Evolutionary conservation across 805 yeast genomes (phyloP).

Genomic region (Hanseniaspora thailandica): DNA sequence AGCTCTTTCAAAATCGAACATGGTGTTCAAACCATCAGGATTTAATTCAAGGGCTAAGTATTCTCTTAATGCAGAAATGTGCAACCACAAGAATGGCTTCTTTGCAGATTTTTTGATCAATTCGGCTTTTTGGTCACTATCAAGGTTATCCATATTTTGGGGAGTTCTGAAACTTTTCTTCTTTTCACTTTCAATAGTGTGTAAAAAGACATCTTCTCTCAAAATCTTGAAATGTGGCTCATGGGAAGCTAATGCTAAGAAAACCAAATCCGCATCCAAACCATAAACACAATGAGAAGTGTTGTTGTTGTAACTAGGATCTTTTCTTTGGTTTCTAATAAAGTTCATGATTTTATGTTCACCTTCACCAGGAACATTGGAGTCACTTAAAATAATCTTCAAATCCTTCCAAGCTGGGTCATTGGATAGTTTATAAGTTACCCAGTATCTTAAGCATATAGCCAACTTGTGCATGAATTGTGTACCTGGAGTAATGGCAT

Average conservation of each 20-base stretch:
- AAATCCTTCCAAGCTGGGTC: slow-evolving; percentile 91
- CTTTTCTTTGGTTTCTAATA: slow-evolving; percentile 78
- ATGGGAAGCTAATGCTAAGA: slow-evolving; percentile 90
- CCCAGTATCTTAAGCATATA: slow-evolving; percentile 75
- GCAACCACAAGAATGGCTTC: slow-evolving; percentile 90
- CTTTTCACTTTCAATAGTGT: slow-evolving; percentile 35
- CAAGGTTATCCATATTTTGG: slow-evolving; percentile 32
- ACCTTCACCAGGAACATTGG: slow-evolving; percentile 98
- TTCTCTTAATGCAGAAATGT: slow-evolving; percentile 75
- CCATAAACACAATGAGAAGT: slow-evolving; percentile 96
- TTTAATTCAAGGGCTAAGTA: slow-evolving; percentile 72
- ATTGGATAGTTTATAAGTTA: slow-evolving; percentile 68
- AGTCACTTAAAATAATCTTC: slow-evolving; percentile 86
- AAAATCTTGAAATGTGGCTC: slow-evolving; percentile 92
- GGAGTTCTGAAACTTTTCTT: slow-evolving; percentile 20
- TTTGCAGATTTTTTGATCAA: slow-evolving; percentile 31
- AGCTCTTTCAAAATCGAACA: slow-evolving; percentile 85
- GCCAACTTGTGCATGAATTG: slow-evolving; percentile 93
- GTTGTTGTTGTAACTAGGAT: slow-evolving; percentile 79
- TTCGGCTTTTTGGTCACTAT: slow-evolving; percentile 42
- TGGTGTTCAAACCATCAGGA: slow-evolving; percentile 56
- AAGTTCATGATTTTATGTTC: slow-evolving; percentile 97
- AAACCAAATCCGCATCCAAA: slow-evolving; percentile 92
- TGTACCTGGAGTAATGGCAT: slow-evolving; percentile 97
- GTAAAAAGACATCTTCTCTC: slow-evolving; percentile 93